Percentiles rank a stretch among this genome's conserved stretches.
These are phyloP conservation scores for Chaetomiaceae sp. DNA, from an alignment of 2,329 filamentous ascomycete species.

Conservation along the genomic window DNA sequence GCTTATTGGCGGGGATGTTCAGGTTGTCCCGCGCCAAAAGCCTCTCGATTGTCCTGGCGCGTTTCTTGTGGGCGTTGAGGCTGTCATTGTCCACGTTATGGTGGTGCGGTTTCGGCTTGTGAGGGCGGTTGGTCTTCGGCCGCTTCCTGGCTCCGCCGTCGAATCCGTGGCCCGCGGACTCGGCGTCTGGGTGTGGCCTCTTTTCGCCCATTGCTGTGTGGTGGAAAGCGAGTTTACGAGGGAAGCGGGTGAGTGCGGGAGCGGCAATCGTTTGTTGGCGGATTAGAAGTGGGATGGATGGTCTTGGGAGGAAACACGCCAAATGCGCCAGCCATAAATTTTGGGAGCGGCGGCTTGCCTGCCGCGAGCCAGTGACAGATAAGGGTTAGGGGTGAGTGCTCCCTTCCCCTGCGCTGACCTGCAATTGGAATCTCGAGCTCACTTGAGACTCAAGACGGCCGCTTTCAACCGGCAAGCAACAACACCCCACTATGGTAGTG, in stretches of 20 bases:
- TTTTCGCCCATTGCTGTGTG: slow-evolving; percentile 28
- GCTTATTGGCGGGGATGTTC: slow-evolving; percentile 61
- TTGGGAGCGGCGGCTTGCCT: slow-evolving; percentile 3
- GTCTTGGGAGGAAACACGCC: not conserved
- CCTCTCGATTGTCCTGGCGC: slow-evolving; percentile 62
- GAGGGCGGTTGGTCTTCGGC: slow-evolving; percentile 25
- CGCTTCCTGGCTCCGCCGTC: slow-evolving; percentile 25
- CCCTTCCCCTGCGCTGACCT: not conserved
- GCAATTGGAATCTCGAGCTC: not conserved
- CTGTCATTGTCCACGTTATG: slow-evolving; percentile 39
- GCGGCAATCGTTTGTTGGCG: too few species aligned
- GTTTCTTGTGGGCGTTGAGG: slow-evolving; percentile 62
- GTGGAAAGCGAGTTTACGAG: too few species aligned
- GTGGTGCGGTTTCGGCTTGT: slow-evolving; percentile 31
- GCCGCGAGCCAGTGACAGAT: not conserved
- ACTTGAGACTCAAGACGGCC: not conserved
- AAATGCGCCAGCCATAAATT: slow-evolving; percentile 6
- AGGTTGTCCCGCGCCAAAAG: slow-evolving; percentile 51
- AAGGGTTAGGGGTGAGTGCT: slow-evolving; percentile 17
- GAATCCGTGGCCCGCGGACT: slow-evolving; percentile 14
- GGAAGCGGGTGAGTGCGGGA: too few species aligned
- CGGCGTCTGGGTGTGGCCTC: slow-evolving; percentile 25
- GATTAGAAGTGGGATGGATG: too few species aligned
- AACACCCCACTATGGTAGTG: not conserved
- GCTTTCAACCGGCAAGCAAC: not conserved